Conservation (phyloP, 148 eudicot genomes). For the Vaccinium darrowii region DNA sequence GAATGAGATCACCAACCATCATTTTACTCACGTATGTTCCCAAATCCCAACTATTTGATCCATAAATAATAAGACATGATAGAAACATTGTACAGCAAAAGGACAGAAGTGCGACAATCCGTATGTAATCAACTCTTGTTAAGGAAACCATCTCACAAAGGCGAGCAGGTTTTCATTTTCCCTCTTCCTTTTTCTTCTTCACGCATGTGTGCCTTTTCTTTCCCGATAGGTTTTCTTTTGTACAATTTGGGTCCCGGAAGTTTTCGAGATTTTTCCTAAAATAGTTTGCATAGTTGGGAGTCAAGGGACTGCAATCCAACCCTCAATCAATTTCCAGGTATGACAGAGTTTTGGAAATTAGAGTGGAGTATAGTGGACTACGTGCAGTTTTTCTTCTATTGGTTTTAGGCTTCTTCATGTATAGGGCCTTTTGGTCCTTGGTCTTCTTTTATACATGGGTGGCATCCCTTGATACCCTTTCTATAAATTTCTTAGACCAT, state of each 20-base stretch:
- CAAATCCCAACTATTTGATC: constrained; percentile 1
- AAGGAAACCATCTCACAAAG: neutral
- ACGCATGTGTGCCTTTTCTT: neutral
- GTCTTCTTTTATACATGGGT: neutral
- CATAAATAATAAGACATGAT: neutral
- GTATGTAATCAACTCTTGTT: neutral
- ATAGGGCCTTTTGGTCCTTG: neutral
- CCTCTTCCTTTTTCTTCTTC: neutral
- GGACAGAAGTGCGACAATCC: neutral
- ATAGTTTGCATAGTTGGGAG: neutral
- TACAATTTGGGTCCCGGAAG: neutral
- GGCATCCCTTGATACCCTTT: neutral
- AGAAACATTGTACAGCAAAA: neutral
- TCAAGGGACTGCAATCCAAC: neutral
- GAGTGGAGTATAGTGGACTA: neutral
- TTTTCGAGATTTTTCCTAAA: neutral
- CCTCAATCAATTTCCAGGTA: neutral
- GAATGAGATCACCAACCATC: constrained; percentile 7
- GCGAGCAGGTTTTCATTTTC: neutral
- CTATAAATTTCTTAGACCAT: neutral
- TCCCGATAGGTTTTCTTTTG: neutral
- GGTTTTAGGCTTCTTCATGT: neutral
- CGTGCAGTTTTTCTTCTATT: neutral
- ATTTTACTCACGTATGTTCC: neutral
- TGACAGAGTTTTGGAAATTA: neutral